Base-by-base conservation (phyloP, 1,139 yeast genomes). In the Candida sp. region DNA sequence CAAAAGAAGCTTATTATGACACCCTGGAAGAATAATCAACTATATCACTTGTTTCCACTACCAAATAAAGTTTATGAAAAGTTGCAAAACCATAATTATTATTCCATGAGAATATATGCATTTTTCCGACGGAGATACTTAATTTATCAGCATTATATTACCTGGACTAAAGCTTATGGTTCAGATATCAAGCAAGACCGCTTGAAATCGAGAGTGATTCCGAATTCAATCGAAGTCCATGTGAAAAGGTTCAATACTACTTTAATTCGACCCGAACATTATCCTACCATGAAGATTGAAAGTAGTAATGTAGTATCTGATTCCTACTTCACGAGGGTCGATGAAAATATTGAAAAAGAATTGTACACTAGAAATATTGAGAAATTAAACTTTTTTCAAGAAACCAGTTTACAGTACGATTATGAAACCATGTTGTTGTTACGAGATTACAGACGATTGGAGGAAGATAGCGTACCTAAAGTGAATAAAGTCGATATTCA, bases 251-350 rank as follows among this genome's bases (percentile, higher is more conserved):
- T 66, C 49, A 60, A 57, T 38, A 54, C 53, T 23, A 62, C 70
- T 1, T 51, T 64, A 33, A 58, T 66, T 11, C 51, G 68, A 35
- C 70, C 70, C 5, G 64, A 63, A 38, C 69, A 66, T 49, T 66
- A 64, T 44, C 69, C 70, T 3, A 60, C 58, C 9, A 32, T 32
- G 34, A 44, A 43, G 19, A 21, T 38, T 4, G 51, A 51, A 39
- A 39, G 35, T 21, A 8, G 12, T 12, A 33, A 27, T 5, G 22
- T 36, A 7, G 23, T 11, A 9, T 7, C 22, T 30, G 40, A 41
- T 23, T 41, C 48, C 4, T 40, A 38, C 19, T 60, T 57, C 39
- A 50, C 47, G 4, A 46, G 67, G 40, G 53, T 52, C 19, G 68
- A 63, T 42, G 66, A 62, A 36, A 49, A 57, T 4, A 48, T 60